Evolutionary conservation across 169 alveolate genomes (phyloP), one percentile per base, ranked within the genome.

Genomic region (Plasmodium coatneyi): DNA sequence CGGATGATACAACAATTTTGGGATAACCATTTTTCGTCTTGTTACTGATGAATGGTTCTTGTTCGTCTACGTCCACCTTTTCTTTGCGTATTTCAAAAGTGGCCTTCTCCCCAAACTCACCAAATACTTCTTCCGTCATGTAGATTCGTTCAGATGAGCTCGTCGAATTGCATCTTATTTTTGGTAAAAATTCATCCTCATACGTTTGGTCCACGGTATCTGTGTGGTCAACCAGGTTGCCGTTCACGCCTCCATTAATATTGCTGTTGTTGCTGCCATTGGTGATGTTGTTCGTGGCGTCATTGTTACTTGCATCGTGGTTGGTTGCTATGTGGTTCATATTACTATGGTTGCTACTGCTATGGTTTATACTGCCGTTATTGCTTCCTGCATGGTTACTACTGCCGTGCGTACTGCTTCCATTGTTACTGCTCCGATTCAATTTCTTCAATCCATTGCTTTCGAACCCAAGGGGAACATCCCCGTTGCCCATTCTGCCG

Each of bases 61-160:
- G 92, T 22, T 83, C 32, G 7, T 54, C 82, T 5, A 70, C 41
- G 0, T 83, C 41, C 19, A 2, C 28, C 49, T 60, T 5, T 66
- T 83, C 43, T 25, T 70, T 83, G 25, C 9, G 71, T 28, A 0
- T 12, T 32, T 83, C 71, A 9, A 66, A 70, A 83, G 43, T 71
- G 34, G 30, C 16, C 30, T 83, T 43, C 30, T 46, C 52, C 3
- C 25, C 72, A 83, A 16, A 83, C n/a, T 83, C 70, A 14, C 70
- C 41, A 70, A 36, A 32, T 54, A 71, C 52, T 41, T 83, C 52
- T 28, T 83, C 82, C n/a, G 25, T 70, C 34, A 83, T 83, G 82
- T 10, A 43, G 3, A 83, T 14, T 6, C 71, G 39, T 83, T 66
- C 92, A 19, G 22, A 83, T 12, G 71, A 83, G 30, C 70, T 83